Evolutionary conservation across 108 stramenopile genomes (phyloP).

Genomic region (Conticribra weissflogii): DNA sequence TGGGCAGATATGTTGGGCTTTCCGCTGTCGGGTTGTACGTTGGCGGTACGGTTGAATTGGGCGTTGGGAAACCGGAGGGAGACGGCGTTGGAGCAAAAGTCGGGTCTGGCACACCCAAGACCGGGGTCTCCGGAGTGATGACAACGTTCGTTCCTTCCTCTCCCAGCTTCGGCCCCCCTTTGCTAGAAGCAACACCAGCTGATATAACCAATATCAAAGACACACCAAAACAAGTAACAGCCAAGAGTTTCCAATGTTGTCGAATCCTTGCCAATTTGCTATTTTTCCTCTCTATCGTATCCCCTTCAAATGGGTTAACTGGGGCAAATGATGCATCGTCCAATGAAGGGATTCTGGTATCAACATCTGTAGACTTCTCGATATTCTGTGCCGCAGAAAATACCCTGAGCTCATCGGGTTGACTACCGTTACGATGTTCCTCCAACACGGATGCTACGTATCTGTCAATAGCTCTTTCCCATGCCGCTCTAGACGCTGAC

Average conservation of each 20-base stretch:
- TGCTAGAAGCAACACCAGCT: slow-evolving; percentile 26
- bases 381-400: slow-evolving; percentile 19
- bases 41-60: slow-evolving; percentile 5
- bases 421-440: slow-evolving; percentile 1
- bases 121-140: background rate
- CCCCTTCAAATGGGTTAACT: slow-evolving; percentile 37
- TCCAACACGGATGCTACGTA: slow-evolving; percentile 40
- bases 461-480: slow-evolving; percentile 40
- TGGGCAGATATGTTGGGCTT: slow-evolving; percentile 7
- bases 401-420: slow-evolving; percentile 14
- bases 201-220: slow-evolving; percentile 21
- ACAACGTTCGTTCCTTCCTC: slow-evolving; percentile 21
- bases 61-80: slow-evolving; percentile 8
- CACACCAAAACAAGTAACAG: slow-evolving; percentile 19
- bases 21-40: background rate
- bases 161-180: background rate
- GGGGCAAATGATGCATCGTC: slow-evolving; percentile 46
- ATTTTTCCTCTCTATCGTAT: background rate
- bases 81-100: background rate
- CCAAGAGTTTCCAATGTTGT: slow-evolving; percentile 39
- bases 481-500: slow-evolving; percentile 2
- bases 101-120: background rate
- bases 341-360: slow-evolving; percentile 4
- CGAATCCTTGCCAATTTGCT: slow-evolving; percentile 4
- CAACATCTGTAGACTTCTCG: background rate